phyloP scores from a whole-genome alignment of 108 stramenopile species.

The Cyclotella atomus region DNA sequence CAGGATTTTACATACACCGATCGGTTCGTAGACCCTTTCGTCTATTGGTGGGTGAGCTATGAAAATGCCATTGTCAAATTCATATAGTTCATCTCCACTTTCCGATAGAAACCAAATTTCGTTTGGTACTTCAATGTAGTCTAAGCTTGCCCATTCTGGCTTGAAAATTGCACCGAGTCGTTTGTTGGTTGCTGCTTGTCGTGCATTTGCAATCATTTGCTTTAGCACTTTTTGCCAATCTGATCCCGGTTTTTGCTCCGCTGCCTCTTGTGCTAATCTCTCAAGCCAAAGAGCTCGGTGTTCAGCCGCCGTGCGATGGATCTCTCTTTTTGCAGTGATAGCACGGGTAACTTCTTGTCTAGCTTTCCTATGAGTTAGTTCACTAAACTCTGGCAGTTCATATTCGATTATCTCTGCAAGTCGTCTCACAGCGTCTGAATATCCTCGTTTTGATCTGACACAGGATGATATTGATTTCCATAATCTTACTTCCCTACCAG shows the following conservation, averaged over 20 bases:
- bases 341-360: not conserved
- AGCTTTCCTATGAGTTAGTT: not conserved
- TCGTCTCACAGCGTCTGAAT: not conserved
- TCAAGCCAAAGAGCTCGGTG: not conserved
- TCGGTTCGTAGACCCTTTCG: not conserved
- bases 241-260: not conserved
- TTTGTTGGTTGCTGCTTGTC: not conserved
- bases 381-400: not conserved
- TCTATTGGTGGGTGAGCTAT: not conserved
- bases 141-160: not conserved
- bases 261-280: not conserved
- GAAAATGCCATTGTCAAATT: slow-evolving; percentile 8
- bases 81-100: not conserved
- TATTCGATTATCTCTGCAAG: not conserved
- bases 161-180: not conserved
- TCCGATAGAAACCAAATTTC: not conserved
- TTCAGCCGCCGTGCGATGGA: not conserved
- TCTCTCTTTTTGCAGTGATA: too few relatives aligned
- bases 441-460: not conserved
- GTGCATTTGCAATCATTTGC: not conserved
- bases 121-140: slow-evolving; percentile 3
- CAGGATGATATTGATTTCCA: not conserved
- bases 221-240: not conserved
- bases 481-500: not conserved
- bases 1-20: not conserved